These are phyloP conservation scores for Blastobotrys terrestris DNA, from an alignment of 805 yeast species.

Conservation along the genomic window DNA sequence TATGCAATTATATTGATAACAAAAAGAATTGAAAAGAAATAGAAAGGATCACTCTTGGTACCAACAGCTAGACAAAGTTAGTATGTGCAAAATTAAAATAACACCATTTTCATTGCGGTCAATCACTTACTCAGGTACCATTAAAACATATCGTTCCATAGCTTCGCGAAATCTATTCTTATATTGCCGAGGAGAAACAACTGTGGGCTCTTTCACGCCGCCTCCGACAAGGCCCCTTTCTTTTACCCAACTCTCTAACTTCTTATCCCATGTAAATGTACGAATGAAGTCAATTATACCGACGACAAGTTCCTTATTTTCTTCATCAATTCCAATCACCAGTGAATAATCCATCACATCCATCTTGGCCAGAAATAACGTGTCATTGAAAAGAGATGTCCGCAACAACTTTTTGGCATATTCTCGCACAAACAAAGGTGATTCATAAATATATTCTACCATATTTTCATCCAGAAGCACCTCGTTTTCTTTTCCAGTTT, in stretches of 20 bases:
- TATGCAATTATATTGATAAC: neutral
- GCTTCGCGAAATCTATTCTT: slow-evolving; percentile 93
- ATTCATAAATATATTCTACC: slow-evolving; percentile 96
- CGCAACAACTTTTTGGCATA: slow-evolving; percentile 80
- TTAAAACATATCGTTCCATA: slow-evolving; percentile 89
- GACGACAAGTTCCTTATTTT: slow-evolving; percentile 60
- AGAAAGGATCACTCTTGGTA: slow-evolving; percentile 6
- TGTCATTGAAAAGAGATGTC: slow-evolving; percentile 92
- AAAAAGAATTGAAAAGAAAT: slow-evolving; percentile 1
- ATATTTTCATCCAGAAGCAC: slow-evolving; percentile 93
- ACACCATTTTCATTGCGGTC: too few relatives aligned
- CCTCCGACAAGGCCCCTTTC: slow-evolving; percentile 86
- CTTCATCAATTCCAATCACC: slow-evolving; percentile 82
- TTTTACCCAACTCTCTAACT: slow-evolving; percentile 97
- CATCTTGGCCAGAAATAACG: slow-evolving; percentile 89
- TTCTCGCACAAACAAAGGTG: slow-evolving; percentile 90
- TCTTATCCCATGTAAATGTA: slow-evolving; percentile 98
- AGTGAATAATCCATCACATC: slow-evolving; percentile 98
- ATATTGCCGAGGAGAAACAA: slow-evolving; percentile 94
- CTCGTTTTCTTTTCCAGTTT: slow-evolving; percentile 92
- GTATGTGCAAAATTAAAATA: neutral
- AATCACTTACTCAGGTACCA: slow-evolving; percentile 72
- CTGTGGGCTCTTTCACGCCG: slow-evolving; percentile 89
- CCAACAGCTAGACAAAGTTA: slow-evolving; percentile 7
- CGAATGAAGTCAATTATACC: slow-evolving; percentile 94